Evolutionary conservation across 1,139 yeast species (phyloP), one percentile per base, ranked within the genome.

Genomic region (Yamadazyma atmosphaerica): DNA sequence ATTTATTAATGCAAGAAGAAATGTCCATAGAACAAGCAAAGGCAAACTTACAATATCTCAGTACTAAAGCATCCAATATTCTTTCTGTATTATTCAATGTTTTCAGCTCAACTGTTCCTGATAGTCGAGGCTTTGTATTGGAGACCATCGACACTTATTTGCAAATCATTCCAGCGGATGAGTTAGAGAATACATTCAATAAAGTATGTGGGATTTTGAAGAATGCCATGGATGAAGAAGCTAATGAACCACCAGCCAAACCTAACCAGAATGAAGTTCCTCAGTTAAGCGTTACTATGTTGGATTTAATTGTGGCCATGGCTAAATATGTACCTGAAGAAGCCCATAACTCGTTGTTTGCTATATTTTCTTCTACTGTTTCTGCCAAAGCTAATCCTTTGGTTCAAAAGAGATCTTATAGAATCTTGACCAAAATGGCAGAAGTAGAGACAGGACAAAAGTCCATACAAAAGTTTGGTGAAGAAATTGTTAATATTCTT

Each of bases 21-120:
- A 81, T 86, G 54, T 77, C 92, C 8, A 63, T 74, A 24, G 64
- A 64, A 14, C 72, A 76, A 41, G 79, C 96, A 1, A 56, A 65
- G 41, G 53, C 68, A 35, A 82, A 84, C 50, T 50, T 89, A 38
- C 75, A 77, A 43, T 85, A 79, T 52, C 66, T 92, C 45, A 68
- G 87, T 0, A 44, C 77, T 1, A 82, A 80, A 49, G 79, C 96
- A 4, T 65, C 85, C 6, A 90, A 92, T 51, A 59, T 92, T 37
- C 72, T 92, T 43, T 85, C 96, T 16, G 96, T 89, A 19, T 68
- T 94, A 41, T 88, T 92, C 71, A 92, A 92, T 52, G 94, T 92
- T 22, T 92, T 86, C 61, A 79, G 94, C 16, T 89, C 89, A 50
- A 89, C 97, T 7, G 65, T 80, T 35, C 85, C 95, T 29, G 95